Base-by-base conservation (phyloP, 768 basidiomycete species). In the Brasilioporus rufonigricans region DNA sequence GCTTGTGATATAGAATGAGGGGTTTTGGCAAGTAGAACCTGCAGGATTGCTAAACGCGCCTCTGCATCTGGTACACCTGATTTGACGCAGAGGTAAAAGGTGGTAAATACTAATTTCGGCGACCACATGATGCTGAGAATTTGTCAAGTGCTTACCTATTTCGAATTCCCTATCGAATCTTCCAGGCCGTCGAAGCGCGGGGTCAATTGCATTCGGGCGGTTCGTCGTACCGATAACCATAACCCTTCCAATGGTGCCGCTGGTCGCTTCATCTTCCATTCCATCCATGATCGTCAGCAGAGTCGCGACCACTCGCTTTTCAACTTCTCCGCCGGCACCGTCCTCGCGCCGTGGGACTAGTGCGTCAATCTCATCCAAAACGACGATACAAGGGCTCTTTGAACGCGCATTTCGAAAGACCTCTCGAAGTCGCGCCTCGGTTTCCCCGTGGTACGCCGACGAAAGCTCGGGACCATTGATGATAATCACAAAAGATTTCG, bases 171-270 rank as follows among this genome's bases (percentile, higher is more conserved):
- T 79, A 70, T 98, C 94, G 65, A 98, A 96, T 56, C 94, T 76
- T 5, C 94, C 94, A 14, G 94, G 94, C 31, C 94, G 74, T 46
- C 94, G 76, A 48, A 98, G 74, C 0, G 94, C 94, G 41, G 95
- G 94, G 68, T 98, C 94, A 48, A 98, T 94, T 11, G 94, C 91
- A 64, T 98, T 97, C 6, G 92, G 94, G 21, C 94, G 78, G 69
- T 98, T 97, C 2, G 94, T 98, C 1, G 97, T 97, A 0, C 93
- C 97, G 56, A 99, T 91, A 33, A 99, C 92, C 5, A 98, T 89
- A 13, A 99, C 91, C 56, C 89, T 79, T 18, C 75, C 80, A 3
- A 48, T 26, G 21, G 71, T 70, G 5, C 72, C 76, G 35, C 74
- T 76, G 5, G 71, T 69, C 1, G 63, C 69, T 19, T 64, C 66